Evolutionary conservation across 1,284 basidiomycete genomes (phyloP).

Genomic region (Volvariella volvacea): DNA sequence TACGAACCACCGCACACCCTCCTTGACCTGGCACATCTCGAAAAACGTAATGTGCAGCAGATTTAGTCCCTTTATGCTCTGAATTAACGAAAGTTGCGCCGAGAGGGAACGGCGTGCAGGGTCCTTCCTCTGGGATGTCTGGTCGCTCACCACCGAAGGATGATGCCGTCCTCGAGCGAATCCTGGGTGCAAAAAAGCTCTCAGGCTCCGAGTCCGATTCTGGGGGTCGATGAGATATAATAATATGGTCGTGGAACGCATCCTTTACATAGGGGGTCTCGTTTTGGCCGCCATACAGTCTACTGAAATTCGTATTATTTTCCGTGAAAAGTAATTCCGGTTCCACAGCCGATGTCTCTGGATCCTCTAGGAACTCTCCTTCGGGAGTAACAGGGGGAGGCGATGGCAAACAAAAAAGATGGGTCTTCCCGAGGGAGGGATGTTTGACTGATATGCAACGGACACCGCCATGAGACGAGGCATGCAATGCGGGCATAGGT

Average conservation of each 20-base stretch:
- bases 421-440: conserved; percentile 65
- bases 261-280: conserved; percentile 86
- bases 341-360: conserved; percentile 60
- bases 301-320: conserved; percentile 93
- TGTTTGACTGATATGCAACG: conserved; percentile 72
- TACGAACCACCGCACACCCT: conserved; percentile 91
- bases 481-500: conserved; percentile 65
- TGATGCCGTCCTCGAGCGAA: conserved; percentile 42
- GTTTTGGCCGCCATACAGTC: conserved; percentile 88
- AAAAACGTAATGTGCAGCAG: conserved; percentile 89
- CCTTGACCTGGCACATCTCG: conserved; percentile 82
- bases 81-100: conserved; percentile 75
- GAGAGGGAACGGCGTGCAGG: conserved; percentile 49
- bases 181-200: conserved; percentile 34
- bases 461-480: conserved; percentile 44
- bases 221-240: conserved; percentile 74
- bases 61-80: conserved; percentile 84
- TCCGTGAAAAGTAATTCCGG: conserved; percentile 90
- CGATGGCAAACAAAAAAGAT: conserved; percentile 87
- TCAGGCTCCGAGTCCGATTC: conserved; percentile 30
- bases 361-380: conserved; percentile 51
- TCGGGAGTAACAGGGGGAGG: conserved; percentile 82
- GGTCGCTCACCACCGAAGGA: conserved; percentile 28
- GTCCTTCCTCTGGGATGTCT: conserved; percentile 34
- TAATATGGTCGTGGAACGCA: conserved; percentile 97